Evolutionary conservation across 768 basidiomycete species (phyloP), one percentile per base, ranked within the genome.

Genomic region (Leccinum longicurvipes): DNA sequence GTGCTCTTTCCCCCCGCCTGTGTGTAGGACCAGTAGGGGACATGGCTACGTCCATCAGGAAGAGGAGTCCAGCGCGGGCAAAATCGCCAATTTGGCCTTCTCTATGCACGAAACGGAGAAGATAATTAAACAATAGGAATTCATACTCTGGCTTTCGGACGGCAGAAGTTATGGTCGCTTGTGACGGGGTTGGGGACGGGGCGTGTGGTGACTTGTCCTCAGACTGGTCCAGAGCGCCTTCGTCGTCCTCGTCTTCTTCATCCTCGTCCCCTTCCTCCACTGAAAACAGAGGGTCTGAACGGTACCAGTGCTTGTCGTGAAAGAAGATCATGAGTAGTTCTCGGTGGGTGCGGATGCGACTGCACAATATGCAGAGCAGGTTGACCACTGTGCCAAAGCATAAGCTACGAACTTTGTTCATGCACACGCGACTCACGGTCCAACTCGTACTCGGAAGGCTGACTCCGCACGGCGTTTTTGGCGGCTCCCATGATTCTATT

Each of bases 291-390:
- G 88, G 85, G 58, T 91, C 86, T 6, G 87, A 86, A 10, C 78
- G 84, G 67, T 86, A 87, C 86, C 91, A 91, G 62, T 91, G 85
- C 65, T 91, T 94, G 69, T 96, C 93, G 64, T 95, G 93, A 69
- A 98, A 96, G 77, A 98, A 98, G 60, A 98, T 96, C 82, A 97
- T 90, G 36, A 98, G 83, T 2, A 98, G 77, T 63, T 94, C 91
- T 36, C 91, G 85, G 67, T 88, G 85, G 28, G 90, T 89, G 54
- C 91, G 82, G 67, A 98, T 97, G 45, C 93, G 83, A 64, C 90
- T 93, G 78, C 94, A 96, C 31, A 98, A 72, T 57, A 90, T 91
- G 73, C 93, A 96, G 51, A 98, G 81, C 27, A 97, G 76, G 68
- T 94, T 91, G 58, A 97, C 93, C 72, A 98, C 86, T 97, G 64